Evolutionary conservation across 2,329 filamentous ascomycete genomes (phyloP), one percentile per base, ranked within the genome.

Genomic region (Phialocephala subalpina): DNA sequence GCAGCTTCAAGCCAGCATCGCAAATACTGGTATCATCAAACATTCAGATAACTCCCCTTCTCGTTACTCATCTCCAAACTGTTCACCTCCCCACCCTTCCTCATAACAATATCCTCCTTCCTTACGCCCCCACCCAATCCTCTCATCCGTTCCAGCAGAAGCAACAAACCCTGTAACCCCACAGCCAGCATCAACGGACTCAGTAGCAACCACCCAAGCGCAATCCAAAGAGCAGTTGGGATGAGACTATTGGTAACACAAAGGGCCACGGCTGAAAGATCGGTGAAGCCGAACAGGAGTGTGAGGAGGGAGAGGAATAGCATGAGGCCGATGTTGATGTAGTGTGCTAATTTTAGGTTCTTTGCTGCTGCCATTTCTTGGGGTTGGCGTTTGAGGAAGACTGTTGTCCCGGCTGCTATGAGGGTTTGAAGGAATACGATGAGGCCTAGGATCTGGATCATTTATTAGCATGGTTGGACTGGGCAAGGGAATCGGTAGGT

Each of bases 361-460:
- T 47, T 38, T 2, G 22, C 49, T 12, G 12, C 3, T n/a, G 55
- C 29, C 20, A 38, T 18, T 38, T 27, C 33, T 36, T 38, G 29
- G 33, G 55, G 18, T 38, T 58, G 29, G 29, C 14, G 18, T 20
- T 36, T 38, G 55, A 22, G 36, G 16, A 47, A 18, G 14, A 40
- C 42, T 3, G 53, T 20, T 29, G 25, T 45, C 22, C 53, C 36
- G 25, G 47, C 60, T 45, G 49, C 49, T 20, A 62, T 12, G 20
- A 62, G 16, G 22, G 35, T 62, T 38, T 56, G 60, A 1, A 56
- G 9, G 6, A 57, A 42, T 16, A 57, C 36, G 20, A 62, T 57
- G 20, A 42, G 12, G 29, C 60, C 60, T 1, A 56, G 36, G 25
- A 62, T 62, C 60, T 62, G 33, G 18, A 22, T 7, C n/a, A 3